Conservation (phyloP, 306 rosid species). For the Arachis hypogaea region DNA sequence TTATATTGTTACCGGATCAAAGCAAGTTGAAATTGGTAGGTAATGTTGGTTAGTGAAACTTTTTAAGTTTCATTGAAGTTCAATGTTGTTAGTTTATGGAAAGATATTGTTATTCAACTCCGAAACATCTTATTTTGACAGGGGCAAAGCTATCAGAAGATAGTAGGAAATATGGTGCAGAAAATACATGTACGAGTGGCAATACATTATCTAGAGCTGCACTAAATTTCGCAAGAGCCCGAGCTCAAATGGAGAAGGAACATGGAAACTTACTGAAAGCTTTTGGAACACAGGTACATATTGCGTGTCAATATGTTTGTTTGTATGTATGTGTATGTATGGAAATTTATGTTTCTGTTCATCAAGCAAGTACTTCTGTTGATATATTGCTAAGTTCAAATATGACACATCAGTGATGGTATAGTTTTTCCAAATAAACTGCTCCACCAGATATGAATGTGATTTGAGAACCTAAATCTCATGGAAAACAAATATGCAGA, state of each 20-base stretch:
- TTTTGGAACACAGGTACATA: slow-evolving; percentile 85
- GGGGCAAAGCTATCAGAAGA: slow-evolving; percentile 97
- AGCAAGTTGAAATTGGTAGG: slow-evolving; percentile 94
- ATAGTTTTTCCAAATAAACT: neutral
- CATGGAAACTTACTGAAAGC: slow-evolving; percentile 84
- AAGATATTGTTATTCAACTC: slow-evolving; percentile 34
- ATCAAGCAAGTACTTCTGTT: slow-evolving; percentile 27
- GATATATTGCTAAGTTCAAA: slow-evolving; percentile 26
- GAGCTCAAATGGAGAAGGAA: slow-evolving; percentile 95
- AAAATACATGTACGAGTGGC: slow-evolving; percentile 89
- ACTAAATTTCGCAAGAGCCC: slow-evolving; percentile 69
- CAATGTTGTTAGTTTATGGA: slow-evolving; percentile 13
- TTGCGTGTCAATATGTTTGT: neutral
- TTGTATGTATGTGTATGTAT: neutral
- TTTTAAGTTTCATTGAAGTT: neutral
- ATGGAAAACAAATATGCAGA: slow-evolving; percentile 10
- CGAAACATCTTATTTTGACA: slow-evolving; percentile 41
- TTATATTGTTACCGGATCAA: slow-evolving; percentile 89
- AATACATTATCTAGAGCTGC: slow-evolving; percentile 82
- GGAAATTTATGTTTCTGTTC: slow-evolving; percentile 18
- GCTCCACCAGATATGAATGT: slow-evolving; percentile 22
- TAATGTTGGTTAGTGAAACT: slow-evolving; percentile 31
- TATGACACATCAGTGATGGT: slow-evolving; percentile 24
- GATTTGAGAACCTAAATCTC: neutral
- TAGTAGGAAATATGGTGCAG: slow-evolving; percentile 92